Conservation (phyloP, 148 eudicot species). For the Beta vulgaris region DNA sequence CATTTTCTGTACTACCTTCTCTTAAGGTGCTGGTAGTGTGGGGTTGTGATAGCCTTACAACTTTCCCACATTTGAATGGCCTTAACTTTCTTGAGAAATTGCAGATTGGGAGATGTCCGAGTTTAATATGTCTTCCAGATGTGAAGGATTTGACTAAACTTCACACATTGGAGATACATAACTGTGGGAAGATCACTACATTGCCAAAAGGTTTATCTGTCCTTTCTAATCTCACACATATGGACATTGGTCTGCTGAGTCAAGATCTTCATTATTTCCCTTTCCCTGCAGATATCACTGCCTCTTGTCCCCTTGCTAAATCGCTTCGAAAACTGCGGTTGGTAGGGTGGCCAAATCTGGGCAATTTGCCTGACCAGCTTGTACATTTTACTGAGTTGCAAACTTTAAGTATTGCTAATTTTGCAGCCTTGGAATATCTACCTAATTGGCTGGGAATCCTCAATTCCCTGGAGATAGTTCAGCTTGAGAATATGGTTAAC, state of each 20-base stretch:
- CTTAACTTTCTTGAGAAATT: not conserved
- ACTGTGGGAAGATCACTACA: not conserved
- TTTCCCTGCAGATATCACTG: not conserved
- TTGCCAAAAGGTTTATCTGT: not conserved
- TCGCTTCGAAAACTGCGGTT: not conserved
- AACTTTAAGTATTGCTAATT: not conserved
- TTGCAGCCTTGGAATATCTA: not conserved
- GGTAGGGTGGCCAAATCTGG: constrained; percentile 12
- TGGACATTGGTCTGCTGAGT: constrained; percentile 17
- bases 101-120: constrained; percentile 7
- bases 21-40: constrained; percentile 4
- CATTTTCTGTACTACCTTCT: not conserved
- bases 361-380: constrained; percentile 8
- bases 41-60: constrained; percentile 17
- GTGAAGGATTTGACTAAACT: not conserved
- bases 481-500: not conserved
- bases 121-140: not conserved
- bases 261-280: constrained; percentile 4
- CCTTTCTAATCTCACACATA: not conserved
- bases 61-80: not conserved
- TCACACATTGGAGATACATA: not conserved
- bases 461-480: not conserved
- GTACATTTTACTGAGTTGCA: not conserved
- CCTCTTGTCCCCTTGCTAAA: not conserved
- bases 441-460: constrained; percentile 7